Evolutionary conservation across 2,329 filamentous ascomycete species (phyloP), one percentile per base, ranked within the genome.

Genomic region (Aspergillus intermedius): DNA sequence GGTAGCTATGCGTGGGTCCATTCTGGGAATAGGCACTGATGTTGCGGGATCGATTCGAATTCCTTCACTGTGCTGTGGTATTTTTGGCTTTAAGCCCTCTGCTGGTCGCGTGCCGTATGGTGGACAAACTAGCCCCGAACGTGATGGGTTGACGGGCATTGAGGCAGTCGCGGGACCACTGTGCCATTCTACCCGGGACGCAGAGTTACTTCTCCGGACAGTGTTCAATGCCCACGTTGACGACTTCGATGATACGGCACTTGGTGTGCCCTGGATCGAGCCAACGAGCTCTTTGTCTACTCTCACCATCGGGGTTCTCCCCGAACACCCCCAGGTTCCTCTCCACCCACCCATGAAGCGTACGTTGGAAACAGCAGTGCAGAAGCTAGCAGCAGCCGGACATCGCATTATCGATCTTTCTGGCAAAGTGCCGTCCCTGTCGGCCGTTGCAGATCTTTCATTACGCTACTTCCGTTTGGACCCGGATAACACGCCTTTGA

Each of bases 41-140:
- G 61, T 67, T 45, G 72, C 68, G 0, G 73, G 73, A 6, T 71
- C 68, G 5, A 66, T 75, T 23, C 62, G 73, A 3, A 63, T 69
- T 5, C 73, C 72, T 0, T 66, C 72, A 0, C 64, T 65, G 0
- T 71, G 68, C 43, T 69, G 67, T 32, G 72, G 72, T 30, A 50
- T 68, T 1, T 76, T 69, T 49, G 67, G 67, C 1, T 59, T 74
- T 21, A 63, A 66, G 21, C 69, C 73, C 1, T 71, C 67, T 3
- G 45, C 54, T 17, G 65, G 61, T 19, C 60, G 64, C 3, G 45
- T 70, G 17, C 66, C 68, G 0, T 68, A 67, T 30, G 61, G 48
- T 0, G 57, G 61, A 19, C 61, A 68, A 56, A 60, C 61, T n/a
- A 64, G 67, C 48, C 60, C 62, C 35, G 64, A 66, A 60, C 61